Percentiles rank a stretch among this genome's conserved stretches.
Evolutionary conservation across 2,329 filamentous ascomycete species (phyloP).

Genomic region (Penicillium brevicompactum): DNA sequence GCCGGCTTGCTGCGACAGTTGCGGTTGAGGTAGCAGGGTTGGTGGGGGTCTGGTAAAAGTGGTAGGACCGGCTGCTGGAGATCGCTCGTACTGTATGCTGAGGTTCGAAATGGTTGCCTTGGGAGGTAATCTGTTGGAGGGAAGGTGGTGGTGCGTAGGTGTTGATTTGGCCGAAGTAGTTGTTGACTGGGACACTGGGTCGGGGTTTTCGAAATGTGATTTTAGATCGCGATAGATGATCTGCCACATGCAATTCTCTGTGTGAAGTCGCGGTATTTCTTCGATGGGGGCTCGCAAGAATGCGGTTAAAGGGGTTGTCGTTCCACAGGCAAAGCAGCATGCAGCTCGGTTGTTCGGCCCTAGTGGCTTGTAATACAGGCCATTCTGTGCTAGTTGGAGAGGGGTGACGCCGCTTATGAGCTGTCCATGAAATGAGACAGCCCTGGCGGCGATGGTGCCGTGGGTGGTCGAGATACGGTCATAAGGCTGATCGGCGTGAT

Average conservation of each 20-base stretch:
- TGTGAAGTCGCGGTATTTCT: neutral
- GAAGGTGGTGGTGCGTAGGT: neutral
- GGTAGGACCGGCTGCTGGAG: no score
- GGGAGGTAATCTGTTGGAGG: no score
- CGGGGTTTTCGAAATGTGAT: neutral
- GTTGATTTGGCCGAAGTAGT: neutral
- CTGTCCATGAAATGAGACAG: neutral
- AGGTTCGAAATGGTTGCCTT: no score
- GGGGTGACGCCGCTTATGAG: neutral
- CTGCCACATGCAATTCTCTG: neutral
- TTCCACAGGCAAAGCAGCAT: constrained; percentile 2
- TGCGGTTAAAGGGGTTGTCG: neutral
- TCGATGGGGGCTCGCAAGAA: neutral
- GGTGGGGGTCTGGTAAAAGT: no score
- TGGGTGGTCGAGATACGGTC: constrained; percentile 1
- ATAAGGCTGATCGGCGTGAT: neutral
- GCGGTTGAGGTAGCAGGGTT: no score
- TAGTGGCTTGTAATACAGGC: neutral
- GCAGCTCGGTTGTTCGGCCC: neutral
- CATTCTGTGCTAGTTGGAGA: constrained; percentile 1
- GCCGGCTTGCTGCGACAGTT: no score
- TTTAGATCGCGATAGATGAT: neutral
- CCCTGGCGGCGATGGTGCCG: neutral
- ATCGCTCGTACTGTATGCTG: no score
- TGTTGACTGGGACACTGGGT: neutral